Evolutionary conservation across 768 basidiomycete genomes (phyloP).

Genomic region (Lactifluus echinatus): DNA sequence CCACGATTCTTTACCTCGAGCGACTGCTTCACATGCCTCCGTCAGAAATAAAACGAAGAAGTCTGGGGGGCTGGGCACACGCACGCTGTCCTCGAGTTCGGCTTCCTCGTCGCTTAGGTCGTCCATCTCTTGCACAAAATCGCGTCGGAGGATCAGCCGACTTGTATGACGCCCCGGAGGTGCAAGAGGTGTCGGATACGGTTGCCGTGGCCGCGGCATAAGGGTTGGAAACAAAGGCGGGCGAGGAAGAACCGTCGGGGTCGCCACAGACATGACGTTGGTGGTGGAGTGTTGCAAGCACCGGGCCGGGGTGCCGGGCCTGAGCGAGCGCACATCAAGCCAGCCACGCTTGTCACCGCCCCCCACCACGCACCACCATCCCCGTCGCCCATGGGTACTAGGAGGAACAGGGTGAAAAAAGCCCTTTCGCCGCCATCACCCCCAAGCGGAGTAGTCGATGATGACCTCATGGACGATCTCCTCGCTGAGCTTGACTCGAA

Average conservation of each 20-base stretch:
- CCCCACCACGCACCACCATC: neutral
- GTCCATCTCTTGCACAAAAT: slow-evolving; percentile 69
- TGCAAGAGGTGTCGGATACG: slow-evolving; percentile 54
- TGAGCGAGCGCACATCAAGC: neutral
- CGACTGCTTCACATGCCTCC: slow-evolving; percentile 36
- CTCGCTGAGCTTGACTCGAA: slow-evolving; percentile 66
- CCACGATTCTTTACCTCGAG: slow-evolving; percentile 56
- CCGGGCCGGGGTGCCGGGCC: no score
- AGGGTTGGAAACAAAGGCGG: slow-evolving; percentile 55
- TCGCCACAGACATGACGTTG: slow-evolving; percentile 41
- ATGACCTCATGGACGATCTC: slow-evolving; percentile 65
- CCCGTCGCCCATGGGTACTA: slow-evolving; percentile 40
- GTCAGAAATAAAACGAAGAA: neutral
- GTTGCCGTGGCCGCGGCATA: slow-evolving; percentile 56
- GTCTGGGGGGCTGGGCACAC: slow-evolving; percentile 19
- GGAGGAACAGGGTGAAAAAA: slow-evolving; percentile 51
- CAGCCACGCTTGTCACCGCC: neutral
- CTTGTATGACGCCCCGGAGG: slow-evolving; percentile 42
- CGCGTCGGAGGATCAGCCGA: slow-evolving; percentile 53
- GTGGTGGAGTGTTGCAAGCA: neutral
- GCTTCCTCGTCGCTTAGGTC: slow-evolving; percentile 80
- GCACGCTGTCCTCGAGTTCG: slow-evolving; percentile 68
- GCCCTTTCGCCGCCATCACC: slow-evolving; percentile 25
- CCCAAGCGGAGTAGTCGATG: slow-evolving; percentile 32
- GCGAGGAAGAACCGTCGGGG: slow-evolving; percentile 67